Conservation (phyloP, 2,329 filamentous ascomycete species). For the Colletotrichum sp. region DNA sequence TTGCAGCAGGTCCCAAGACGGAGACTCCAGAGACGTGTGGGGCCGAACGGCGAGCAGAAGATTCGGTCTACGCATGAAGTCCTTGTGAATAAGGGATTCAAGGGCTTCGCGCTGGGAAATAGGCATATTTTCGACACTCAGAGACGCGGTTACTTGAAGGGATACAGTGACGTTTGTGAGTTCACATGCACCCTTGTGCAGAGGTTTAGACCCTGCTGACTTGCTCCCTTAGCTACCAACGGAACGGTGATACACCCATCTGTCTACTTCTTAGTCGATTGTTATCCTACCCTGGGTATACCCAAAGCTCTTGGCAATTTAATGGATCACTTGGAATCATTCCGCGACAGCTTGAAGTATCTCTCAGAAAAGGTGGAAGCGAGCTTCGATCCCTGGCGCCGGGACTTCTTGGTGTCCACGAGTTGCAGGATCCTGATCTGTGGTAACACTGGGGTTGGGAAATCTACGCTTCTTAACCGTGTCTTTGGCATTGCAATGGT, state of each 20-base stretch:
- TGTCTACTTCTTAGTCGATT: constrained; percentile 11
- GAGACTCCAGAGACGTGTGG: background rate
- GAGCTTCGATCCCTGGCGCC: background rate
- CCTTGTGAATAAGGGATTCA: background rate
- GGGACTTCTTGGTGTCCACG: background rate
- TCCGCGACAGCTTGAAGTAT: background rate
- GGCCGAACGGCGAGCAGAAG: background rate
- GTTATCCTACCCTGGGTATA: background rate
- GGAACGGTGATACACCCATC: constrained; percentile 16
- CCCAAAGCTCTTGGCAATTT: background rate
- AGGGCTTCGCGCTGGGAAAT: background rate
- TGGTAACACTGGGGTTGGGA: constrained; percentile 30
- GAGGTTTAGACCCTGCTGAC: background rate
- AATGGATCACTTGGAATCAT: background rate
- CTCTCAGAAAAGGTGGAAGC: background rate
- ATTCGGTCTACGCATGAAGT: background rate
- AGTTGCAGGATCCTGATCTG: constrained; percentile 28
- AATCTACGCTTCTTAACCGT: constrained; percentile 31
- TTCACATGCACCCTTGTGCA: background rate
- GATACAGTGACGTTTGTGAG: background rate
- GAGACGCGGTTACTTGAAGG: background rate
- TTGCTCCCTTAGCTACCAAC: background rate
- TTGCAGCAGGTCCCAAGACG: background rate
- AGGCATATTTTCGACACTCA: background rate
- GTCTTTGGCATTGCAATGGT: constrained; percentile 28